Evolutionary conservation across 768 basidiomycete genomes (phyloP).

Genomic region (Podaxis sp.): DNA sequence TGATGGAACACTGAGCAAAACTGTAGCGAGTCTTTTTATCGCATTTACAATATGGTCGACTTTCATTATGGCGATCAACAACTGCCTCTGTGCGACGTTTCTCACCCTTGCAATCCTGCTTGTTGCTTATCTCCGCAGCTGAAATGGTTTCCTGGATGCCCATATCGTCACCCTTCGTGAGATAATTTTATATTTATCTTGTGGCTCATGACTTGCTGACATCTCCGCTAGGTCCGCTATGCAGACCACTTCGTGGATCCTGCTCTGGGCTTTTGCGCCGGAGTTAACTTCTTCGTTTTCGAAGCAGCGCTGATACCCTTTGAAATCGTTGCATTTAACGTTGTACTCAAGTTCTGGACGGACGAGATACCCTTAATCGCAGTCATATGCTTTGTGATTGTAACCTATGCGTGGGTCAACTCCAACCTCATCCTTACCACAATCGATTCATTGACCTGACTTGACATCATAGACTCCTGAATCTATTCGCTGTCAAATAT

Average conservation of each 20-base stretch:
- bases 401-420: constrained; percentile 38
- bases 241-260: constrained; percentile 59
- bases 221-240: constrained; percentile 47
- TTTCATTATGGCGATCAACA: constrained; percentile 49
- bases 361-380: constrained; percentile 46
- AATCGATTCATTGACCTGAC: background rate
- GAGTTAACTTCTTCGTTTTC: constrained; percentile 60
- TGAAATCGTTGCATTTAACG: constrained; percentile 55
- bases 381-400: constrained; percentile 44
- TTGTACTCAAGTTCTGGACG: constrained; percentile 55
- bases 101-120: background rate
- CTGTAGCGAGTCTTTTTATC: constrained; percentile 45
- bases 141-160: constrained; percentile 87
- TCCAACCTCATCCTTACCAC: background rate
- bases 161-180: constrained; percentile 72
- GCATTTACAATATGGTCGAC: constrained; percentile 51
- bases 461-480: constrained; percentile 34
- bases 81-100: constrained; percentile 38
- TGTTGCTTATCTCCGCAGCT: constrained; percentile 41
- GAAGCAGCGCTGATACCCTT: constrained; percentile 43
- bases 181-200: constrained; percentile 18
- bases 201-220: background rate
- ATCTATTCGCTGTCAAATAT: constrained; percentile 47
- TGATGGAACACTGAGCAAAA: background rate
- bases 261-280: constrained; percentile 54